phyloP scores from a whole-genome alignment of 2,329 filamentous ascomycete genomes.

The Fusarium phyllophilum region DNA sequence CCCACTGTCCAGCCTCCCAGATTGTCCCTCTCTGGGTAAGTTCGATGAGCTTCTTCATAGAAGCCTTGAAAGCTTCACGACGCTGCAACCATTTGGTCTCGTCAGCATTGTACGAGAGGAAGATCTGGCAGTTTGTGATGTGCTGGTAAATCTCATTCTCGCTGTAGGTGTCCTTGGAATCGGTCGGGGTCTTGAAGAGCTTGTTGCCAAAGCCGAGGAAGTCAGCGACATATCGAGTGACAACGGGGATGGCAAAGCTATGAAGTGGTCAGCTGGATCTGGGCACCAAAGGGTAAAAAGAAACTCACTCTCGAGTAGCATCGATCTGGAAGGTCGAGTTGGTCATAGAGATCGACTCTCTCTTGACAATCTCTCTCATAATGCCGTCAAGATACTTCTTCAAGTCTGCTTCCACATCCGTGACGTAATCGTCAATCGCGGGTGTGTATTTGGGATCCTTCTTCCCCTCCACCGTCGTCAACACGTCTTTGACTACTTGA shows the following conservation, averaged over 20 bases:
- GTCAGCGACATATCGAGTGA: constrained; percentile 36
- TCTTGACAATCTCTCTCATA: neutral
- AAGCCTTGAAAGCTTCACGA: constrained; percentile 31
- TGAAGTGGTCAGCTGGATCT: neutral
- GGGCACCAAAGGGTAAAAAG: fast-evolving
- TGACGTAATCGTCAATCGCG: neutral
- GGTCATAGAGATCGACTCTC: neutral
- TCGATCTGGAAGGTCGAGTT: constrained; percentile 28
- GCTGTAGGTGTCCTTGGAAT: neutral
- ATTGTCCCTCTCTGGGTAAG: constrained; percentile 29
- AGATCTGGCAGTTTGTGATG: constrained; percentile 41
- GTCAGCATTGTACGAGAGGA: constrained; percentile 37
- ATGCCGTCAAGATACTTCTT: neutral
- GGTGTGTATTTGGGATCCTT: fast-evolving
- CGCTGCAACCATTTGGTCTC: constrained; percentile 39
- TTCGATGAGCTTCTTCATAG: constrained; percentile 22
- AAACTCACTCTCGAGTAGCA: constrained; percentile 21
- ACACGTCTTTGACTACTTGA: neutral
- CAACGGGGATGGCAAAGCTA: constrained; percentile 36
- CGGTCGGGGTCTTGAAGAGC: neutral
- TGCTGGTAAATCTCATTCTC: constrained; percentile 43
- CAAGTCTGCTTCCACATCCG: neutral
- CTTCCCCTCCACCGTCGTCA: neutral
- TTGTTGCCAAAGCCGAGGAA: constrained; percentile 37
- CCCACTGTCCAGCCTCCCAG: constrained; percentile 12